phyloP scores from a whole-genome alignment of 176 grass and related monocot genomes.

The Carex cristatella region DNA sequence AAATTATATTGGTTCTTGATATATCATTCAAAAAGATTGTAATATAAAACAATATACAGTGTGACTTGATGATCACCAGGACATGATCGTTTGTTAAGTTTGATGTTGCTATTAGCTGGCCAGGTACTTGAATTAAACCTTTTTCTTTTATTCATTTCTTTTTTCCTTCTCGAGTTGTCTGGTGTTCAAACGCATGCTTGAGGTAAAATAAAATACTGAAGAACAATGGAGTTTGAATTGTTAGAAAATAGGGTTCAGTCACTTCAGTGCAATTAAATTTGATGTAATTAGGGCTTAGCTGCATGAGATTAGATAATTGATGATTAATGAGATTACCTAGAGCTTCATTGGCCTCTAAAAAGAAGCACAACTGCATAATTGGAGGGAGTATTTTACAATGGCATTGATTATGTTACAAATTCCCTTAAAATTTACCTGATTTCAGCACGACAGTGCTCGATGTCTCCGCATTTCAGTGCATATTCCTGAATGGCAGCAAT shows the following conservation, averaged over 20 bases:
- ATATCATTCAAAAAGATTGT: not conserved
- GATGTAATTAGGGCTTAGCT: not conserved
- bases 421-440: constrained; percentile 49
- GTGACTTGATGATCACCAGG: not conserved
- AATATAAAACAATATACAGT: constrained; percentile 22
- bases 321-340: not conserved
- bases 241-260: not conserved
- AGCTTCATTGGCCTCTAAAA: not conserved
- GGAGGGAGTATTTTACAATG: not conserved
- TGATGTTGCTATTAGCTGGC: not conserved
- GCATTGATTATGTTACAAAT: not conserved
- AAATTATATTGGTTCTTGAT: not conserved
- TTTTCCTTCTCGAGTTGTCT: not conserved
- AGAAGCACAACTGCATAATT: not conserved
- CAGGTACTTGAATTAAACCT: not conserved
- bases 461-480: constrained; percentile 56
- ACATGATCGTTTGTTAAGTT: not conserved
- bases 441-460: constrained; percentile 81
- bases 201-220: not conserved
- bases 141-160: not conserved
- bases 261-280: not conserved
- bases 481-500: constrained; percentile 76
- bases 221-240: not conserved
- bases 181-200: not conserved
- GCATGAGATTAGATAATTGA: not conserved